A percentile compares a stretch with the other conserved stretches of the same genome.
phyloP scores from a whole-genome alignment of 106 monocot genomes.

The Triglochin maritima region DNA sequence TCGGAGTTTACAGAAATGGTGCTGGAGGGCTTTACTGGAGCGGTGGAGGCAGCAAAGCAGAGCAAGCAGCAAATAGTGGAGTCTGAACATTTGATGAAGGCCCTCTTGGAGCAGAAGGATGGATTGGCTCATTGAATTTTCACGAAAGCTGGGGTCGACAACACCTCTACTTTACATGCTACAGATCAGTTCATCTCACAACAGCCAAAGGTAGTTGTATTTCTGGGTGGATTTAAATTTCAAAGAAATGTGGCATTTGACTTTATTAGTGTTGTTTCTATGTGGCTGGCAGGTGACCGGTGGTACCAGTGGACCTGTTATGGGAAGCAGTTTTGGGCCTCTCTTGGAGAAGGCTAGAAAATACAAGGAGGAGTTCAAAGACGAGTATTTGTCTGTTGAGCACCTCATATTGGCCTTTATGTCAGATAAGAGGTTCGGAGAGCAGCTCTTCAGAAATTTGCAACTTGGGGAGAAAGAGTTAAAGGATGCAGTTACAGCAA shows the following conservation, averaged over 20 bases:
- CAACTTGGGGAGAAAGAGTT: conserved; percentile 52
- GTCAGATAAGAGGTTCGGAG: conserved; percentile 72
- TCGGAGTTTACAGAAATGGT: conserved; percentile 80
- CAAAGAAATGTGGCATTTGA: too few relatives aligned
- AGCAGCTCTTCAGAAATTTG: conserved; percentile 54
- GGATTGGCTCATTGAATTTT: conserved; percentile 82
- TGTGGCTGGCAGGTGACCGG: conserved; percentile 37
- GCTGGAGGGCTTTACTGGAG: conserved; percentile 68
- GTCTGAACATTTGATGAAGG: conserved; percentile 91
- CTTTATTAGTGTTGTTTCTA: too few relatives aligned
- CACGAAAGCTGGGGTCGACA: conserved; percentile 76
- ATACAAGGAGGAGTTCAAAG: conserved; percentile 62
- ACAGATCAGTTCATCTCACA: conserved; percentile 59
- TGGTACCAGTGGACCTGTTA: conserved; percentile 48
- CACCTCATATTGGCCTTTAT: conserved; percentile 62
- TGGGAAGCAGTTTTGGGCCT: conserved; percentile 44
- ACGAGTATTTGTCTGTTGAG: conserved; percentile 87
- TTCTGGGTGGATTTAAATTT: not conserved
- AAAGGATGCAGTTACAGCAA: conserved; percentile 51
- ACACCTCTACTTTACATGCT: conserved; percentile 60
- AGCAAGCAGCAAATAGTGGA: conserved; percentile 77
- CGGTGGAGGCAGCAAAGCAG: conserved; percentile 51
- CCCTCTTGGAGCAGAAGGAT: conserved; percentile 90
- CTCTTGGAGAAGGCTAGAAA: conserved; percentile 78
- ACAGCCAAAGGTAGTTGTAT: conserved; percentile 57